A percentile compares a stretch with the other conserved stretches of the same genome.
Conservation (phyloP, 345 rosid species). For the Brassica cretica region DNA sequence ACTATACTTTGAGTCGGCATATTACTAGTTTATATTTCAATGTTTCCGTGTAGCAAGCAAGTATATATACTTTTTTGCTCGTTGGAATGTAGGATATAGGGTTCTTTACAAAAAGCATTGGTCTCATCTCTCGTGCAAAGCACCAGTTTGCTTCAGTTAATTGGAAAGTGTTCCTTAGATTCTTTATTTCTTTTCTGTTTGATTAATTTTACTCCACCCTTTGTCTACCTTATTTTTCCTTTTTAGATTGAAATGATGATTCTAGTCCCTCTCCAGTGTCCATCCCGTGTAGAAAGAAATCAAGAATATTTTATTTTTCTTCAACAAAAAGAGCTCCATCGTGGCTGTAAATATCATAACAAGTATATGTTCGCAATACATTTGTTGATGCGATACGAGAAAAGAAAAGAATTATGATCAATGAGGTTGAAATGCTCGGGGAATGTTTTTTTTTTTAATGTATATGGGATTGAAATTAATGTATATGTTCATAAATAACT, state of each 20-base stretch:
- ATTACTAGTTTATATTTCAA: constrained; percentile 11
- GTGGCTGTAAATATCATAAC: constrained; percentile 28
- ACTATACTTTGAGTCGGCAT: background rate
- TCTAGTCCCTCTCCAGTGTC: constrained; percentile 21
- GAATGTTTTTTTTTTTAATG: background rate
- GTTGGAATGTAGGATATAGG: constrained; percentile 33
- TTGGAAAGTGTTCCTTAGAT: constrained; percentile 30
- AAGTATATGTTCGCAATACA: background rate
- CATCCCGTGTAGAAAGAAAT: constrained; percentile 21
- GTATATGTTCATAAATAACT: background rate
- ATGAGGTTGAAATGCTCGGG: background rate
- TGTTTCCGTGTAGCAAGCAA: constrained; percentile 41
- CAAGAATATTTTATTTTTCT: constrained; percentile 16
- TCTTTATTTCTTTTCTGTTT: constrained; percentile 21
- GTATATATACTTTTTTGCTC: constrained; percentile 30
- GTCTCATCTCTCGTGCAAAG: constrained; percentile 34
- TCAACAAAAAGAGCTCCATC: background rate
- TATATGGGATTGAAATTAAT: background rate
- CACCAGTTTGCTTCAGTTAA: constrained; percentile 38
- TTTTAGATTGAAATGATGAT: constrained; percentile 24
- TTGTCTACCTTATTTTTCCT: background rate
- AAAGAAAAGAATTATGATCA: background rate
- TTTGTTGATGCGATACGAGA: background rate
- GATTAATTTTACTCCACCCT: constrained; percentile 5
- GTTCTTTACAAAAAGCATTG: constrained; percentile 37